These are phyloP conservation scores for Astrocystis sublimbata DNA, from an alignment of 495 filamentous ascomycete genomes.

Conservation along the genomic window DNA sequence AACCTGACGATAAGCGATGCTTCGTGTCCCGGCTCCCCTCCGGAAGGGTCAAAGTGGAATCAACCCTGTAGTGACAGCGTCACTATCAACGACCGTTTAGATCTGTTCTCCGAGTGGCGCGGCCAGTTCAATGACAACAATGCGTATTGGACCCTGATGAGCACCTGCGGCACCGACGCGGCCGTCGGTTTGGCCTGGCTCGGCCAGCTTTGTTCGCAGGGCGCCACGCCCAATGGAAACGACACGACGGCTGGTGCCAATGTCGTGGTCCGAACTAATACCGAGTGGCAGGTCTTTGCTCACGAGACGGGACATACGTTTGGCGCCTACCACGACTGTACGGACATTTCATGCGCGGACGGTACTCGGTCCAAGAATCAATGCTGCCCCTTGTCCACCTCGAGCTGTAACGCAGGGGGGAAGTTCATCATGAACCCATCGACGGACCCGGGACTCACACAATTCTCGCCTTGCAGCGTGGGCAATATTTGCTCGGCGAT, in stretches of 20 bases:
- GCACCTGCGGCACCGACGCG: conserved; percentile 77
- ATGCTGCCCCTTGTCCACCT: conserved; percentile 79
- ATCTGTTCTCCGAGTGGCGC: conserved; percentile 87
- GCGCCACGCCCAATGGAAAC: conserved; percentile 48
- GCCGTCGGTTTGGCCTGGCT: conserved; percentile 94
- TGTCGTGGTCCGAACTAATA: conserved; percentile 80
- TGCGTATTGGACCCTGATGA: conserved; percentile 92
- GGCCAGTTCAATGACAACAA: conserved; percentile 70
- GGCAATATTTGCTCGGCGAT: conserved; percentile 96
- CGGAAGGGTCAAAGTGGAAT: conserved; percentile 77
- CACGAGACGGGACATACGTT: conserved; percentile 96
- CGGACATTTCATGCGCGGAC: conserved; percentile 61
- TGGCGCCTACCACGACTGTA: conserved; percentile 94
- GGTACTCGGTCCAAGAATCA: conserved; percentile 64
- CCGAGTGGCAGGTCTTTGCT: conserved; percentile 95
- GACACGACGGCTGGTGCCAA: conserved; percentile 82
- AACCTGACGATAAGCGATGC: conserved; percentile 75
- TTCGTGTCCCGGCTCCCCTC: conserved; percentile 65
- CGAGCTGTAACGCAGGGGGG: conserved; percentile 71
- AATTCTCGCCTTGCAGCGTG: conserved; percentile 84
- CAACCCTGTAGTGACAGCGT: conserved; percentile 60
- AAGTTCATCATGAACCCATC: conserved; percentile 95
- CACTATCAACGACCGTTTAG: conserved; percentile 78
- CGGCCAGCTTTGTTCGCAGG: conserved; percentile 77
- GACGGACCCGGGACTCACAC: conserved; percentile 65